Evolutionary conservation across 2,329 filamentous ascomycete species (phyloP), one percentile per base, ranked within the genome.

Genomic region (Curvularia sp.): DNA sequence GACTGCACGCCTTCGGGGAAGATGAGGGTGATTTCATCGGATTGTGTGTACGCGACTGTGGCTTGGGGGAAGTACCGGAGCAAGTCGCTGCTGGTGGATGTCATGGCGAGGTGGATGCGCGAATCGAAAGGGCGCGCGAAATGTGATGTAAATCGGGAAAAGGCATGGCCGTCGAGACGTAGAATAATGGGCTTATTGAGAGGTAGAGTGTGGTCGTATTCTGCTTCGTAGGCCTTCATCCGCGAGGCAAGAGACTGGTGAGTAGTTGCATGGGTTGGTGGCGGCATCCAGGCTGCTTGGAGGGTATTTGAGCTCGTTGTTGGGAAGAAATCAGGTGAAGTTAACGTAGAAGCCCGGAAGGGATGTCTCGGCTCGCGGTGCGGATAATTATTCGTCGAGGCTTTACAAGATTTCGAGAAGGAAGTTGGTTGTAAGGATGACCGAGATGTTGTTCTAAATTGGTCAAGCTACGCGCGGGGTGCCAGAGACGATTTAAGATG

Each of bases 161-260:
- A 75, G 24, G 57, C 60, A 50, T 74, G 71, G 20, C 72, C 71
- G 33, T 75, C 72, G 5, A 75, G 66, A 26, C 71, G 71, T 6
- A 74, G 61, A 12, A 75, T 59, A 15, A 66, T 60, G 4, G 72
- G 71, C 1, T 52, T 47, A 46, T 58, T 24, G 12, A 49, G 31
- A 1, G 71, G 70, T 7, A 75, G 52, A 7, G 52, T 63, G 56
- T 57, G 57, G 58, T 75, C 69, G 60, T 58, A 69, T 31, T 52
- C 39, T 22, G 69, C 57, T 63, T 75, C 72, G 60, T 75, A 74
- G 28, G 65, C 52, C 54, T 74, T 74, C 72, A 75, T 75, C 49
- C 72, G 72, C 12, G 61, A 58, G 30, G 67, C 72, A 8, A 75
- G 65, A 20, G 66, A 43, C n/a, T 49, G 30, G 5, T 18, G 44